Evolutionary conservation across 257 asterid species (phyloP).

Genomic region (Henckelia pumila): DNA sequence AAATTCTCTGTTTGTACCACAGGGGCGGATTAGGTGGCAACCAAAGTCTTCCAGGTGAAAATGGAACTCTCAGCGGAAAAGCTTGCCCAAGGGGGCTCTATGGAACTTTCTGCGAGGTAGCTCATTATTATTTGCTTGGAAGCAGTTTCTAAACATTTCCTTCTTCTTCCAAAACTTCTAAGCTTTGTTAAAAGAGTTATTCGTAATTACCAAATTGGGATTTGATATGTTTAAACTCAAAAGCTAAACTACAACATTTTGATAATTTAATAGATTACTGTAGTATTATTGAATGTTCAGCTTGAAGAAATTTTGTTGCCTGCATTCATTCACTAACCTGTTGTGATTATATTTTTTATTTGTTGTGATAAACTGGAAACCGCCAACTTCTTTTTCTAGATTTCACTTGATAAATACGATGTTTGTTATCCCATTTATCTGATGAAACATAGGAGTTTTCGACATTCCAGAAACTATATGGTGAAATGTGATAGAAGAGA

Average conservation of each 20-base stretch:
- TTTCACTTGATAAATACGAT: constrained; percentile 14
- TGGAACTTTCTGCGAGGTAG: constrained; percentile 88
- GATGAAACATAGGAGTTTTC: neutral
- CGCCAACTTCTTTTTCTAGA: constrained; percentile 11
- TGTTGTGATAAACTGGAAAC: constrained; percentile 16
- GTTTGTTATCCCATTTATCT: constrained; percentile 1
- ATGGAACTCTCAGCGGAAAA: constrained; percentile 87
- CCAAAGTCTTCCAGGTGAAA: constrained; percentile 66
- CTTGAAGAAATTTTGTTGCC: neutral
- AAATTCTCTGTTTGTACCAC: constrained; percentile 27
- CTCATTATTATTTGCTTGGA: constrained; percentile 14
- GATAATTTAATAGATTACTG: neutral
- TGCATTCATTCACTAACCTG: too few relatives aligned
- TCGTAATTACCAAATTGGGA: constrained; percentile 4
- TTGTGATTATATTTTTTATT: neutral
- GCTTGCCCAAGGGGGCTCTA: constrained; percentile 95
- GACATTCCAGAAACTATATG: constrained; percentile 11
- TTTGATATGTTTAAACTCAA: constrained; percentile 5
- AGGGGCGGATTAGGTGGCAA: constrained; percentile 92
- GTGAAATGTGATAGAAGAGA: constrained; percentile 15
- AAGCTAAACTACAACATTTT: neutral
- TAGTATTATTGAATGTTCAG: neutral
- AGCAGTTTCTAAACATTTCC: constrained; percentile 6
- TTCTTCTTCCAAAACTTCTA: neutral
- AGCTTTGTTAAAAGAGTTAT: neutral